These are phyloP conservation scores for Penicillium waksmanii DNA, from an alignment of 495 filamentous ascomycete genomes.

Conservation along the genomic window DNA sequence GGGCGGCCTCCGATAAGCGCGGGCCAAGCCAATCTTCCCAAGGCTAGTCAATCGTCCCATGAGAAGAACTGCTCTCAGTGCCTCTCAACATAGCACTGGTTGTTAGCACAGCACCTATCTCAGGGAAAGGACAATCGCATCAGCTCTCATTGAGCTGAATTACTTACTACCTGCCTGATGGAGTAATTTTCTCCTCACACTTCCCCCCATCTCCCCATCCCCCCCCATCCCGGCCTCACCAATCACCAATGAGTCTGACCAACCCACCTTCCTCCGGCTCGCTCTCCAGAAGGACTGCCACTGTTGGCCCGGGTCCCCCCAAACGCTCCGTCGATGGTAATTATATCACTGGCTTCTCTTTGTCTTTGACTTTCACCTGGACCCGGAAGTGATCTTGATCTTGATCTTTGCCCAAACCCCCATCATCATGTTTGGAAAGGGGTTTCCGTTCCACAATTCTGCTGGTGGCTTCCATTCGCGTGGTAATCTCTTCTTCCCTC, in stretches of 20 bases:
- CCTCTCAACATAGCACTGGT: too few species aligned
- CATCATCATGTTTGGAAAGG: conserved; percentile 47
- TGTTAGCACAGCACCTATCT: too few species aligned
- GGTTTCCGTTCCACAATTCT: conserved; percentile 48
- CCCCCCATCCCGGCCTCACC: too few species aligned
- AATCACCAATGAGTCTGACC: conserved; percentile 52
- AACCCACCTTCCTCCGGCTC: conserved; percentile 60
- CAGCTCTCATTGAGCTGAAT: too few species aligned
- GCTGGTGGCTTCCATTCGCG: conserved; percentile 51
- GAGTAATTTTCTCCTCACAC: too few species aligned
- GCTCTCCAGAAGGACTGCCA: conserved; percentile 38
- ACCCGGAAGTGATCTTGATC: background rate
- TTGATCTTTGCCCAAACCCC: conserved; percentile 4
- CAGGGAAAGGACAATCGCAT: too few species aligned
- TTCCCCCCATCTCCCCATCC: too few species aligned
- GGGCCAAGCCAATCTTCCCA: background rate
- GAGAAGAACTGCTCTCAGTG: background rate
- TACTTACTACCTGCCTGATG: too few species aligned
- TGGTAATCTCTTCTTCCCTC: conserved; percentile 47
- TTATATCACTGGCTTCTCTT: conserved; percentile 27
- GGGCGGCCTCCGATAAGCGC: background rate
- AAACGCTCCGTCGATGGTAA: conserved; percentile 83
- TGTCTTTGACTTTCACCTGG: conserved; percentile 9
- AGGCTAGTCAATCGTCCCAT: too few species aligned
- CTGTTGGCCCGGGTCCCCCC: conserved; percentile 52